Evolutionary conservation across 495 filamentous ascomycete genomes (phyloP).

Genomic region (Pyrenopolyporus hunteri): DNA sequence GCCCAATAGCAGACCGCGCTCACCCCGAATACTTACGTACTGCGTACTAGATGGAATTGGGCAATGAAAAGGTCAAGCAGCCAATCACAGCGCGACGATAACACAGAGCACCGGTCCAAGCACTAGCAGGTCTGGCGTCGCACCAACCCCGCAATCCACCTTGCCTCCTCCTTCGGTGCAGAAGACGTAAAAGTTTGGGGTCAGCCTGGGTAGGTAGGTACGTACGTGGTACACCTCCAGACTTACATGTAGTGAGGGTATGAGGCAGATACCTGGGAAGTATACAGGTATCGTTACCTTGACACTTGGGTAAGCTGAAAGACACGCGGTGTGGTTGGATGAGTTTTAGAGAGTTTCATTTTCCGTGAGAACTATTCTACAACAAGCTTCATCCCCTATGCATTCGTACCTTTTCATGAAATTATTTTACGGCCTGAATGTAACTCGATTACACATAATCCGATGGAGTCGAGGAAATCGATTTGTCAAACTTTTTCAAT

Average conservation of each 20-base stretch:
- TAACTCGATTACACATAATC: constrained; percentile 21
- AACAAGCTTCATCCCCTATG: background rate
- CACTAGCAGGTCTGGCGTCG: constrained; percentile 20
- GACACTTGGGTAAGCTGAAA: constrained; percentile 25
- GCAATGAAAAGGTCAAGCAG: constrained; percentile 22
- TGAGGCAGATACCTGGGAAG: background rate
- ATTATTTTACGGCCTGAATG: constrained; percentile 17
- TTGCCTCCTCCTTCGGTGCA: too few species aligned
- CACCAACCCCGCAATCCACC: constrained; percentile 38
- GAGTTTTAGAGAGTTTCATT: background rate
- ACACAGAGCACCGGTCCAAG: constrained; percentile 16
- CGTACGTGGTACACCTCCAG: background rate
- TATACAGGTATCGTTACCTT: background rate
- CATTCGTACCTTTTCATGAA: constrained; percentile 10
- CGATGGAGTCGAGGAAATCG: constrained; percentile 13
- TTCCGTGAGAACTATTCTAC: constrained; percentile 8
- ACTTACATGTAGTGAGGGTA: too few species aligned
- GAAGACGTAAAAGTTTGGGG: constrained; percentile 30
- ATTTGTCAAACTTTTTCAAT: constrained; percentile 30
- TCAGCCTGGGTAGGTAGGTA: background rate
- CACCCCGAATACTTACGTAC: constrained; percentile 32
- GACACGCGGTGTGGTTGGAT: constrained; percentile 21
- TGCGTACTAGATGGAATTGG: constrained; percentile 36
- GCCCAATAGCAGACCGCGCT: constrained; percentile 18
- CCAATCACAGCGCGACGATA: constrained; percentile 32